These are phyloP conservation scores for Magnaporthales sp. DNA, from an alignment of 2,329 filamentous ascomycete genomes.

Conservation along the genomic window DNA sequence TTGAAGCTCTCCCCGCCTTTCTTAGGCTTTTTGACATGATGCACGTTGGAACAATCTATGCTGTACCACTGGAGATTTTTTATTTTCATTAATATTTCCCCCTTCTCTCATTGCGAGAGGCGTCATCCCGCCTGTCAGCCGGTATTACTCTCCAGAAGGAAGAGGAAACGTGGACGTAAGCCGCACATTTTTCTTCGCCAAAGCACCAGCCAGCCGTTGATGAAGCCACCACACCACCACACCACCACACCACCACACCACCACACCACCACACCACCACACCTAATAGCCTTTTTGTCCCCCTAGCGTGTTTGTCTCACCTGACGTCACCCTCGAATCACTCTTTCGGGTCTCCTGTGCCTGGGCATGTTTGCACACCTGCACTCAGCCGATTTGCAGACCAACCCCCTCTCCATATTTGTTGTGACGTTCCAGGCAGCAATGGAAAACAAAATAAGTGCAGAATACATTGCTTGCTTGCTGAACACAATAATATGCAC, in stretches of 20 bases:
- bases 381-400: not conserved
- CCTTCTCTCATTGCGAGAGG: no score
- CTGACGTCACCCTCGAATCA: not conserved
- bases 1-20: no score
- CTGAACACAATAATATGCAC: no score
- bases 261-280: not conserved
- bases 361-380: not conserved
- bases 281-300: no score
- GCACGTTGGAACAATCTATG: not conserved
- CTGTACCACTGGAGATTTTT: not conserved
- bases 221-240: not conserved
- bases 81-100: no score
- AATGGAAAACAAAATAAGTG: not conserved
- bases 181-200: not conserved
- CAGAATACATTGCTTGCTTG: no score
- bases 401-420: no score
- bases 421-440: no score
- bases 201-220: not conserved
- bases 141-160: not conserved
- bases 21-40: not conserved
- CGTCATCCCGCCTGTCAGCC: not conserved
- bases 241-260: no score
- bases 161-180: not conserved
- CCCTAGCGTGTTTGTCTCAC: not conserved
- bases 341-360: not conserved